Conservation (phyloP, 768 basidiomycete genomes). For the Russula compacta region DNA sequence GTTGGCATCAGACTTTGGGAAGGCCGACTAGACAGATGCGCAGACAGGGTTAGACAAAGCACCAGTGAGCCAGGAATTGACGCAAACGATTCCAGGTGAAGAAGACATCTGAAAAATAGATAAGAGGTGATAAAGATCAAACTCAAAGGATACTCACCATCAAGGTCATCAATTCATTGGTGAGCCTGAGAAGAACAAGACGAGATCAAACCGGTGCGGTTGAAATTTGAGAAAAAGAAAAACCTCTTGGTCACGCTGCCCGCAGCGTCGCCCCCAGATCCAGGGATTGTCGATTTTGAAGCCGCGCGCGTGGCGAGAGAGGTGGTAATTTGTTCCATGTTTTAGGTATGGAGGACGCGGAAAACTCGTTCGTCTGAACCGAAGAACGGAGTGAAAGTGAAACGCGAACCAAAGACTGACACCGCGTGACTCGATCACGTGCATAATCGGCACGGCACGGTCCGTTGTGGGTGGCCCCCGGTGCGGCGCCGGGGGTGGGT, state of each 20-base stretch:
- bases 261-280: constrained; percentile 45
- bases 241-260: constrained; percentile 84
- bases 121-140: neutral
- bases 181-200: constrained; percentile 39
- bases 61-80: too few species aligned
- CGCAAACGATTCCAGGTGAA: constrained; percentile 76
- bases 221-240: constrained; percentile 23
- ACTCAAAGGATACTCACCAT: constrained; percentile 48
- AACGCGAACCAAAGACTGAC: neutral
- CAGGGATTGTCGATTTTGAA: constrained; percentile 47
- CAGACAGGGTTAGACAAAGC: neutral
- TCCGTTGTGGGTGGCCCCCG: neutral
- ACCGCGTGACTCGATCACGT: constrained; percentile 2
- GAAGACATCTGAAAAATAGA: constrained; percentile 59
- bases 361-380: too few species aligned
- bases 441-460: neutral
- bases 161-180: constrained; percentile 79
- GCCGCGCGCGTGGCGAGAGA: constrained; percentile 49
- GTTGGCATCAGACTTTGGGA: constrained; percentile 80
- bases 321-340: constrained; percentile 66
- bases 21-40: constrained; percentile 55
- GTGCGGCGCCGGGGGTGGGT: neutral
- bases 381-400: neutral
- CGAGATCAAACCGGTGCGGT: constrained; percentile 4
- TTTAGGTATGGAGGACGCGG: neutral